Percentiles rank a stretch among this genome's conserved stretches.
These are phyloP conservation scores for Strobilomyces dryophilus DNA, from an alignment of 768 basidiomycete genomes.

Conservation along the genomic window DNA sequence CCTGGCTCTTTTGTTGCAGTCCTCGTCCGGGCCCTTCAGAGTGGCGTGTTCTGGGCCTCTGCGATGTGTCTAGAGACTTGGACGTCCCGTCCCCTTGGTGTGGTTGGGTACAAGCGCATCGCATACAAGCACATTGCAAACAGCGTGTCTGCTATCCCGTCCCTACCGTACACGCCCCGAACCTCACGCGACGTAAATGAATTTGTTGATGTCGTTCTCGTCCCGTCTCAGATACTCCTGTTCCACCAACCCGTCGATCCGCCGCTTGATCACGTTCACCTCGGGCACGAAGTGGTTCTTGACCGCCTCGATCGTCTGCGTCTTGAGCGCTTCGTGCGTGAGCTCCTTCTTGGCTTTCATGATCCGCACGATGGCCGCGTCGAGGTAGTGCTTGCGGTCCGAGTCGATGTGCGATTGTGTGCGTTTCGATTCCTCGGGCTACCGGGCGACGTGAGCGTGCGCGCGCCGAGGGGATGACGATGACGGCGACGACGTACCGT, in stretches of 20 bases:
- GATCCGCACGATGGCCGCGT: conserved; percentile 94
- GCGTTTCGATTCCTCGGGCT: conserved; percentile 83
- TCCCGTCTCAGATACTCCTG: conserved; percentile 81
- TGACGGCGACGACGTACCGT: conserved; percentile 52
- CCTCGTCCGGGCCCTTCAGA: background rate
- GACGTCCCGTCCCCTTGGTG: background rate
- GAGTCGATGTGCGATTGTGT: conserved; percentile 83
- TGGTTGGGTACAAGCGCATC: background rate
- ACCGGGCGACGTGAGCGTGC: background rate
- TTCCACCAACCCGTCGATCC: conserved; percentile 80
- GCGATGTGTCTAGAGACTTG: background rate
- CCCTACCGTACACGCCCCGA: background rate
- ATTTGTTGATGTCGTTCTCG: conserved; percentile 63
- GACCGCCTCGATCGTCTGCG: conserved; percentile 81
- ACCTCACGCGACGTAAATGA: conserved; percentile 72
- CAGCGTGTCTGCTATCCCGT: background rate
- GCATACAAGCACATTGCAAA: background rate
- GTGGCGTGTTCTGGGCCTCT: background rate
- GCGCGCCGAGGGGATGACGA: background rate
- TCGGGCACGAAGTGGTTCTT: conserved; percentile 85
- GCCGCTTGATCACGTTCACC: conserved; percentile 79
- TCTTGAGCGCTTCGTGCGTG: conserved; percentile 72
- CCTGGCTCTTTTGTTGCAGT: too few relatives aligned
- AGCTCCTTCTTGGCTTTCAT: conserved; percentile 94
- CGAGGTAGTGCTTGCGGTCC: conserved; percentile 80